These are phyloP conservation scores for Corynascus novoguineensis DNA, from an alignment of 495 filamentous ascomycete species.

Conservation along the genomic window DNA sequence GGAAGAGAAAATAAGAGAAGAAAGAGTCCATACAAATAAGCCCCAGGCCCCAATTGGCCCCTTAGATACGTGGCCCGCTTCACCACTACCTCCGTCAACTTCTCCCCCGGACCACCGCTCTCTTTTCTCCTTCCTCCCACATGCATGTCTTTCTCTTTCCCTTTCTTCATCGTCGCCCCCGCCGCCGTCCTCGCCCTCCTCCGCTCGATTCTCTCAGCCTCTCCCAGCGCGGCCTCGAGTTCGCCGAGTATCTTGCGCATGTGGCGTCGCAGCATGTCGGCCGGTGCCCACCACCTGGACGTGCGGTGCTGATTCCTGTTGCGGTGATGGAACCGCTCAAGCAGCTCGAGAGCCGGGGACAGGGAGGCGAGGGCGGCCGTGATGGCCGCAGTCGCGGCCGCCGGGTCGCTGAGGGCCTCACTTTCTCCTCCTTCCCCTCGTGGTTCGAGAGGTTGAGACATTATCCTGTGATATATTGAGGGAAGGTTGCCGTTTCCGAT, in stretches of 20 bases:
- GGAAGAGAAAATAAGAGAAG: conserved; percentile 5
- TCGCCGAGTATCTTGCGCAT: conserved; percentile 47
- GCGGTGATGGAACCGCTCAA: conserved; percentile 65
- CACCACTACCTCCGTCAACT: conserved; percentile 6
- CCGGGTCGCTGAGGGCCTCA: neutral
- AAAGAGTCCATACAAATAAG: conserved; percentile 27
- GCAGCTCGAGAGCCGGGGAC: conserved; percentile 32
- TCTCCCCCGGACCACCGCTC: conserved; percentile 9
- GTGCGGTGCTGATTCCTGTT: conserved; percentile 77
- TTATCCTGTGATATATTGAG: too few species aligned
- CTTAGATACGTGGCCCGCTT: conserved; percentile 18
- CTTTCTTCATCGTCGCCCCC: conserved; percentile 2
- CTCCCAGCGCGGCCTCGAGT: conserved; percentile 25
- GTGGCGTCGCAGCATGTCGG: conserved; percentile 60
- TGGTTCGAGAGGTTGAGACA: neutral
- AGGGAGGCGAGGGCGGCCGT: conserved; percentile 13
- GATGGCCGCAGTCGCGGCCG: conserved; percentile 1
- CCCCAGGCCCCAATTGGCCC: conserved; percentile 23
- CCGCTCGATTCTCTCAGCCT: conserved; percentile 11
- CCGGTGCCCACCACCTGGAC: conserved; percentile 67
- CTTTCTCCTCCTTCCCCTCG: too few species aligned
- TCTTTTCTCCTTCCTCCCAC: conserved; percentile 8
- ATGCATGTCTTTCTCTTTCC: conserved; percentile 15
- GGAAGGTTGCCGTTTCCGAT: too few species aligned
- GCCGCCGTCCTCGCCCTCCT: conserved; percentile 28